Evolutionary conservation across 768 basidiomycete genomes (phyloP).

Genomic region (Termitomyces titanicus): DNA sequence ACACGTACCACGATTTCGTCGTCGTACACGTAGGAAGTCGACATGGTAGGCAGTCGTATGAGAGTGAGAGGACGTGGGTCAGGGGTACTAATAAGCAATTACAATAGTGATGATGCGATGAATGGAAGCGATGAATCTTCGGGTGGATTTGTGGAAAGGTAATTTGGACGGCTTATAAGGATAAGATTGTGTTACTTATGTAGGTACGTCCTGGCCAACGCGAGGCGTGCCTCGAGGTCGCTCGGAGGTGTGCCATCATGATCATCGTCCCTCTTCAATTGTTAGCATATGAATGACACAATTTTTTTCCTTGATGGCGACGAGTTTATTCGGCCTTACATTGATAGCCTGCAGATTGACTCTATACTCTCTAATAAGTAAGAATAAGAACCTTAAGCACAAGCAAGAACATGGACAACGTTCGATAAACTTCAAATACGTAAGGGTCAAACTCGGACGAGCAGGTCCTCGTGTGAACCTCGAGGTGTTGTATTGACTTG

Average conservation of each 20-base stretch:
- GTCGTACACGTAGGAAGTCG: slow-evolving; percentile 14
- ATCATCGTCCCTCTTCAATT: slow-evolving; percentile 3
- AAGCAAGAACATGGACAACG: neutral
- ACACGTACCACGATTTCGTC: slow-evolving; percentile 33
- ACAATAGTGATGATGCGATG: slow-evolving; percentile 2
- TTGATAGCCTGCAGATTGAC: neutral
- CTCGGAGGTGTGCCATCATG: slow-evolving; percentile 13
- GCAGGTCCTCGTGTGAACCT: neutral
- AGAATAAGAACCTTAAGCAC: neutral
- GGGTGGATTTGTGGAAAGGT: slow-evolving; percentile 22
- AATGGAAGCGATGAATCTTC: slow-evolving; percentile 16
- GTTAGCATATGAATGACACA: neutral
- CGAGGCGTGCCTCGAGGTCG: slow-evolving; percentile 53
- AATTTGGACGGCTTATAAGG: slow-evolving; percentile 43
- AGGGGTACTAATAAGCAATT: slow-evolving; percentile 3
- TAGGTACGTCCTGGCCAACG: slow-evolving; percentile 28
- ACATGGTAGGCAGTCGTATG: slow-evolving; percentile 24
- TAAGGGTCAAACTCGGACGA: neutral
- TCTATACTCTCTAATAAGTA: no score
- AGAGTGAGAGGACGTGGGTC: no score
- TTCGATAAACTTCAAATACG: neutral
- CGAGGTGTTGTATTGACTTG: neutral
- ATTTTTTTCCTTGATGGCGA: neutral
- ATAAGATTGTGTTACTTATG: slow-evolving; percentile 38
- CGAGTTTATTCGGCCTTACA: neutral